Percentiles rank a stretch among this genome's conserved stretches.
Evolutionary conservation across 1,284 basidiomycete genomes (phyloP).

Genomic region (Ustilago crameri): DNA sequence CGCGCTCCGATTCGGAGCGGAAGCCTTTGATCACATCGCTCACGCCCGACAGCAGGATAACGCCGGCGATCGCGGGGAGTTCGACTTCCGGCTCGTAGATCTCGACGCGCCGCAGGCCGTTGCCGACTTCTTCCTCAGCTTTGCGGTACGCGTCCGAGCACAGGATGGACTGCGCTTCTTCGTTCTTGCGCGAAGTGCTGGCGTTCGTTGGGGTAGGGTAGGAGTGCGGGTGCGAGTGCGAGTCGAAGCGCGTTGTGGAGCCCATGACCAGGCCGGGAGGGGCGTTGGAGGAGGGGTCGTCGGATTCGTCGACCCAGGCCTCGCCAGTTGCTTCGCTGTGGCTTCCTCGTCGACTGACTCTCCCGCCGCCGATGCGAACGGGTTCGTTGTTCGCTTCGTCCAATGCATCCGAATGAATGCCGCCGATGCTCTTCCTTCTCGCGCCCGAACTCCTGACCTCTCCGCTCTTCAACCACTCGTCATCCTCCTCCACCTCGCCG

Average conservation of each 20-base stretch:
- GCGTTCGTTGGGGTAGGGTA: not conserved
- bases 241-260: slow-evolving; percentile 21
- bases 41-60: slow-evolving; percentile 69
- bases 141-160: slow-evolving; percentile 30
- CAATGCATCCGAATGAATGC: slow-evolving; percentile 17
- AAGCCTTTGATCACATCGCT: slow-evolving; percentile 69
- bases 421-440: not conserved
- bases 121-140: slow-evolving; percentile 54
- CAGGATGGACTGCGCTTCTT: slow-evolving; percentile 37
- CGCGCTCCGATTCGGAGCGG: slow-evolving; percentile 65
- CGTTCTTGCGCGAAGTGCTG: slow-evolving; percentile 27
- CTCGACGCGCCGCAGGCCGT: slow-evolving; percentile 64
- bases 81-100: slow-evolving; percentile 68
- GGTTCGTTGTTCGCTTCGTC: slow-evolving; percentile 37
- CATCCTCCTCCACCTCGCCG: slow-evolving; percentile 21
- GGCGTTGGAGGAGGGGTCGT: slow-evolving; percentile 2
- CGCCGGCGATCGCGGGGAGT: slow-evolving; percentile 66
- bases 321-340: slow-evolving; percentile 3
- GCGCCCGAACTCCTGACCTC: slow-evolving; percentile 26
- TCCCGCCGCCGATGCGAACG: slow-evolving; percentile 5
- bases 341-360: not conserved
- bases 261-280: slow-evolving; percentile 49
- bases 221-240: not conserved
- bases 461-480: slow-evolving; percentile 49
- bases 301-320: slow-evolving; percentile 55